Evolutionary conservation across 1,284 basidiomycete genomes (phyloP), one percentile per base, ranked within the genome.

Genomic region (Lignosus rhinocerotis): DNA sequence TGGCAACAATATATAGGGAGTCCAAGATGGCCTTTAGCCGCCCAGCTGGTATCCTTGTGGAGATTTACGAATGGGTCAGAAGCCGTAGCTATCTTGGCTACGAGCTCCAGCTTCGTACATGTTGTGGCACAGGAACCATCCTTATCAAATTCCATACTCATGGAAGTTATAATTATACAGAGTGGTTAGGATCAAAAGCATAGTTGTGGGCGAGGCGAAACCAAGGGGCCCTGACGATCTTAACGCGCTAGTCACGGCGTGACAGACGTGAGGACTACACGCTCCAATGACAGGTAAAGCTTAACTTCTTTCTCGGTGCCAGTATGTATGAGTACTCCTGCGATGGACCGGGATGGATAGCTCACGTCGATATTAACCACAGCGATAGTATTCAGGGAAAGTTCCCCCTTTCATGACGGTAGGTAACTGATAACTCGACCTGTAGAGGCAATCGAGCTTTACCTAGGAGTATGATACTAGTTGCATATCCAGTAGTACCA

Each of bases 191-290:
- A 50, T 39, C 42, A 51, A 51, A 32, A 32, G 50, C 21, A n/a
- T 19, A 30, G 42, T 30, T 42, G 38, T 32, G 30, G 25, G 48
- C 25, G 30, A 33, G 39, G 14, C 30, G 21, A 38, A 38, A 19
- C n/a, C n/a, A 44, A n/a, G n/a, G n/a, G 21, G 11, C 42, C 41
- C 43, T 38, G 46, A 49, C 50, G 53, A 55, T 53, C 53, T 56
- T 53, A 33, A 52, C 53, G 50, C 53, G 41, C 11, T 19, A 44
- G 58, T 59, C 58, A 59, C 58, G n/a, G 33, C 42, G 58, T 59
- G 53, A 59, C 58, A 38, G 39, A 32, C 53, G 54, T 38, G 50
- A 47, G 53, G 38, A 38, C 14, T 49, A 44, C 43, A 50, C 53
- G 36, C 45, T 44, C 58, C 53, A 52, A 49, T 42, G 51, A 38